These are phyloP conservation scores for Hypoxylon subgilvum DNA, from an alignment of 495 filamentous ascomycete species.

Conservation along the genomic window DNA sequence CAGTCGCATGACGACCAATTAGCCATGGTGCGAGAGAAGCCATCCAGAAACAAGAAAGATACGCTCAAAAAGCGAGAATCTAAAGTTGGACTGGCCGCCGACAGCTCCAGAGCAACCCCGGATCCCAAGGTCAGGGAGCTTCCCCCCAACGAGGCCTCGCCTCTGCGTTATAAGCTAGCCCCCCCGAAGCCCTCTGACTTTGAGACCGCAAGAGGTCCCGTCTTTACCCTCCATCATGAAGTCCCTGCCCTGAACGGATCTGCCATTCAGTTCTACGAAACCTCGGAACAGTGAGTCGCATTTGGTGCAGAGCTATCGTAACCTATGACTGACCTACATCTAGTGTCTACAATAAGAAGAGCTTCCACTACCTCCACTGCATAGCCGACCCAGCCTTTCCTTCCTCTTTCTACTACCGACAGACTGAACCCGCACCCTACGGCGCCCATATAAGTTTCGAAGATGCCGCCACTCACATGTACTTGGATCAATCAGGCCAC, in stretches of 20 bases:
- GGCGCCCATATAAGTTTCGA: constrained; percentile 85
- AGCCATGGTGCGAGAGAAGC: constrained; percentile 53
- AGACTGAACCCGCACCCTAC: constrained; percentile 83
- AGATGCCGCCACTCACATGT: constrained; percentile 81
- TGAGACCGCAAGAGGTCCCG: constrained; percentile 60
- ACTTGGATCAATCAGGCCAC: constrained; percentile 64
- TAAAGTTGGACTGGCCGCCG: constrained; percentile 56
- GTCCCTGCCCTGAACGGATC: constrained; percentile 51
- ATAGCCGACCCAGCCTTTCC: constrained; percentile 86
- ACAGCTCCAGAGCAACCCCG: constrained; percentile 60
- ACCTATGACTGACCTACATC: constrained; percentile 45
- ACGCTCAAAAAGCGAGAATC: constrained; percentile 78
- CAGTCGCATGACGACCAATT: constrained; percentile 46
- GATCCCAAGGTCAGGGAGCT: constrained; percentile 62
- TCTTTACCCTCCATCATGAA: constrained; percentile 59
- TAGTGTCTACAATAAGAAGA: constrained; percentile 88
- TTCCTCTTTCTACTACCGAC: constrained; percentile 86
- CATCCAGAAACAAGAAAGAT: constrained; percentile 68
- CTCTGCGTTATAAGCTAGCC: constrained; percentile 64
- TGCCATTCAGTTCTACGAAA: constrained; percentile 63
- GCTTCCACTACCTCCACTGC: constrained; percentile 87
- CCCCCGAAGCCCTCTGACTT: constrained; percentile 64
- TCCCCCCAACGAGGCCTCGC: constrained; percentile 48
- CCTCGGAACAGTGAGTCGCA: constrained; percentile 67
- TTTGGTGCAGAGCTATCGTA: constrained; percentile 44